A percentile compares a stretch with the other conserved stretches of the same genome.
These are phyloP conservation scores for Globisporangium spinosum DNA, from an alignment of 352 stramenopile genomes.

Conservation along the genomic window DNA sequence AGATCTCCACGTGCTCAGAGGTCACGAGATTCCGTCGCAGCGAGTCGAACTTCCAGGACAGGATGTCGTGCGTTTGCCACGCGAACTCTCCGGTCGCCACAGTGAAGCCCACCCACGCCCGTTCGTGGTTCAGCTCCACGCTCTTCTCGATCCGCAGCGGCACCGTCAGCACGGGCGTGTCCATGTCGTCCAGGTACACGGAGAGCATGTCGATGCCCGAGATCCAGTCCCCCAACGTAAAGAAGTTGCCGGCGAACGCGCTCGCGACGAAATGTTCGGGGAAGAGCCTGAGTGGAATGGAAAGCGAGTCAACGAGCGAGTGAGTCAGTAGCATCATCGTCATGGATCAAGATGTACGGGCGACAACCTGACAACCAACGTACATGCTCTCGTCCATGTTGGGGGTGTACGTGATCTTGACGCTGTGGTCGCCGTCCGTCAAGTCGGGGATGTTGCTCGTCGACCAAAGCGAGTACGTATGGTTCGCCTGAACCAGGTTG, in stretches of 20 bases:
- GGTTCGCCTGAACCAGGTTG: conserved; percentile 50
- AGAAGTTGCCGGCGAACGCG: conserved; percentile 61
- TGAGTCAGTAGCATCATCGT: neutral
- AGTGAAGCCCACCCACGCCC: conserved; percentile 91
- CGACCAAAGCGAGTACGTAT: conserved; percentile 69
- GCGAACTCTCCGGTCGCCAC: conserved; percentile 75
- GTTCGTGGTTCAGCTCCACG: conserved; percentile 76
- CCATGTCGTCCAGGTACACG: conserved; percentile 88
- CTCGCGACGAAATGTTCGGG: conserved; percentile 49
- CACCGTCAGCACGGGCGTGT: conserved; percentile 73
- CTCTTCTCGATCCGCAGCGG: conserved; percentile 82
- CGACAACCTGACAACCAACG: conserved; percentile 17
- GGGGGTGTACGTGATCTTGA: conserved; percentile 76
- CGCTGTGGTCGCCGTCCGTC: conserved; percentile 57
- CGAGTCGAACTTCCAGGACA: conserved; percentile 78
- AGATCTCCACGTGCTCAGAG: conserved; percentile 10
- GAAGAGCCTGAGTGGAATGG: conserved; percentile 37
- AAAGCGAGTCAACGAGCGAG: neutral
- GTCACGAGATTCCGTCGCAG: conserved; percentile 36
- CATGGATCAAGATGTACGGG: neutral
- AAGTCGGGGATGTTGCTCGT: conserved; percentile 78
- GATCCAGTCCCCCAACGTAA: conserved; percentile 50
- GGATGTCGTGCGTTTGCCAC: conserved; percentile 89
- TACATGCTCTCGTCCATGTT: conserved; percentile 62
- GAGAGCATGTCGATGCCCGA: conserved; percentile 73